Base-by-base conservation (phyloP, 805 yeast genomes). In the Myxozyma lipomycoides region DNA sequence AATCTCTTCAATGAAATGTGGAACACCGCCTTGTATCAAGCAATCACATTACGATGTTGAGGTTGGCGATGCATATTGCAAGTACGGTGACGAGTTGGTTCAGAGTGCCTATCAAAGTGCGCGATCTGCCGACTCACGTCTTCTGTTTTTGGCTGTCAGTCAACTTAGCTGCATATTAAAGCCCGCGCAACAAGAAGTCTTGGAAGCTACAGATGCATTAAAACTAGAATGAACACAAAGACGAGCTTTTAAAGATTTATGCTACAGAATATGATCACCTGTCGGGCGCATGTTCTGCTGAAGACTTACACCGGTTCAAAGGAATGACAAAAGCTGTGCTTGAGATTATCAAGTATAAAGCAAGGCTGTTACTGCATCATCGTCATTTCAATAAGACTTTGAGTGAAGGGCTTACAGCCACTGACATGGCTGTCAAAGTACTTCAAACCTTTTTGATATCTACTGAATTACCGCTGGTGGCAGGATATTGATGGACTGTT, bases 391-490 rank as follows among this genome's bases (percentile, higher is more conserved):
- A 28, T 12, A 12, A 28, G 6, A 7, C 15, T 15, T 26, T 44
- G 6, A 45, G 49, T 5, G 48, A 35, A 22, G 28, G 26, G 26
- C 17, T 22, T 21, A 41, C 12, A 45, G 49, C 9, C 19, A 24
- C 43, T 12, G n/a, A 15, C n/a, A 17, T 35, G 6, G 56, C 56
- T 7, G 23, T 51, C n/a, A n/a, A 50, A 15, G 47, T 52, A 23
- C 15, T 51, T 35, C 26, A 45, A 19, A 26, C 40, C 26, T 51
- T 42, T 34, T 40, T 44, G 26, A 21, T 18, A 15, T 26, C 23
- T 18, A 38, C 32, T 2, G 18, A 39, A 12, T 15, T 41, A n/a
- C 51, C 49, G 5, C 40, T 24, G 3, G 28, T 28, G 15, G 12
- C n/a, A n/a, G 36, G 26, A 1, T 44, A 37, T 25, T 15, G 40